Evolutionary conservation across 441 rosid genomes (phyloP), one percentile per base, ranked within the genome.

Genomic region (Rhodomyrtus psidioides): DNA sequence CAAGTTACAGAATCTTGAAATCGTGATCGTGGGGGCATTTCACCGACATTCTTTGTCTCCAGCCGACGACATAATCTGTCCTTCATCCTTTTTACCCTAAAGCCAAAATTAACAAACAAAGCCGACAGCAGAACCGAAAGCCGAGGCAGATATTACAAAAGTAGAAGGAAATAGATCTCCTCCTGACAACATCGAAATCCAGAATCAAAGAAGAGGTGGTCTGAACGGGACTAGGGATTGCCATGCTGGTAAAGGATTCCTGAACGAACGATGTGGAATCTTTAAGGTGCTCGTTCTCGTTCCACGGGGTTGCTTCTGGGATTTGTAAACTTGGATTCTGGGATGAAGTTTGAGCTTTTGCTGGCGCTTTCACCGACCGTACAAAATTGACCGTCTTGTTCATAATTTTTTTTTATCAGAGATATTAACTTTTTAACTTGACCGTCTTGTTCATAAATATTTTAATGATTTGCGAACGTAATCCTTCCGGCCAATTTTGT

Each of bases 401-500:
- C n/a, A n/a, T n/a, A n/a, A n/a, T n/a, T n/a, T n/a, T n/a, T 34
- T 34, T 34, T 34, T 34, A 34, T 2, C 3, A 34, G 34, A 34
- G 34, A 34, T 34, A 2, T 34, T 2, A 34, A 34, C 34, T 0
- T 30, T 62, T 62, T 0, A 6, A 59, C 1, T 59, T 59, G 28
- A 27, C 9, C 6, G 14, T n/a, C n/a, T n/a, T 59, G n/a, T 6
- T 58, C 19, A 0, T 27, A n/a, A 59, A n/a, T 0, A 14, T 2
- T 59, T 59, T 59, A 3, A 60, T 0, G 4, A 62, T 0, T 16
- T 8, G 1, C 1, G 6, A 60, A 27, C 17, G 0, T 60, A 62
- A 0, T 10, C 0, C 0, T 62, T 62, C 1, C 0, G 0, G 6
- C 24, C 6, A 60, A 15, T 0, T 60, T 60, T 60, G 2, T 2